Base-by-base conservation (phyloP, 192 early-diverging fungal species). In the Gamsiella multidivaricata region DNA sequence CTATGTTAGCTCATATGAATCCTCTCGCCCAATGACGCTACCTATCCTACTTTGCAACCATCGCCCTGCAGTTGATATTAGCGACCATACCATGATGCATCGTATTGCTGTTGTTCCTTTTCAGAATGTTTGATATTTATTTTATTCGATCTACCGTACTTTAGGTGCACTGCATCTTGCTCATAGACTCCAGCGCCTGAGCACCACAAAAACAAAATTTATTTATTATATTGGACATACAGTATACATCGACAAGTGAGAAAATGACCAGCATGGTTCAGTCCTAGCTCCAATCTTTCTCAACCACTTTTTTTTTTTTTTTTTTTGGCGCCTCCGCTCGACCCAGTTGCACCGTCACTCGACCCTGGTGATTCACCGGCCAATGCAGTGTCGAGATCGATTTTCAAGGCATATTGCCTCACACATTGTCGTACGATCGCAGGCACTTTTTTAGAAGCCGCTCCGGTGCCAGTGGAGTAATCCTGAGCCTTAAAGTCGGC, bases 81-180 rank as follows among this genome's bases (percentile, higher is more conserved):
- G 17, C 3, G 55, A 57, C 28, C 20, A 3, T 8, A 37, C 55
- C 36, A 57, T 57, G 55, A 57, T 57, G 37, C 55, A 37, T 25
- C 55, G 55, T 23, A 57, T 57, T n/a, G 55, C 41, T 23, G 55
- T 57, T 2, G 55, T 57, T 8, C 55, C 55, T 15, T 42, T 57
- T 18, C 2, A 23, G n/a, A 57, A 57, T 23, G 22, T 49, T 18
- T 49, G n/a, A n/a, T n/a, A n/a, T n/a, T n/a, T n/a, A n/a, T n/a
- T n/a, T n/a, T n/a, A n/a, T n/a, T n/a, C n/a, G n/a, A n/a, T n/a
- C n/a, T n/a, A n/a, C n/a, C n/a, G n/a, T n/a, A n/a, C n/a, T n/a
- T n/a, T n/a, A n/a, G n/a, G n/a, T n/a, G n/a, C n/a, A n/a, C n/a
- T n/a, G n/a, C n/a, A n/a, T n/a, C n/a, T n/a, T n/a, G n/a, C n/a